Evolutionary conservation across 108 stramenopile genomes (phyloP).

Genomic region (Nitzschia putrida): DNA sequence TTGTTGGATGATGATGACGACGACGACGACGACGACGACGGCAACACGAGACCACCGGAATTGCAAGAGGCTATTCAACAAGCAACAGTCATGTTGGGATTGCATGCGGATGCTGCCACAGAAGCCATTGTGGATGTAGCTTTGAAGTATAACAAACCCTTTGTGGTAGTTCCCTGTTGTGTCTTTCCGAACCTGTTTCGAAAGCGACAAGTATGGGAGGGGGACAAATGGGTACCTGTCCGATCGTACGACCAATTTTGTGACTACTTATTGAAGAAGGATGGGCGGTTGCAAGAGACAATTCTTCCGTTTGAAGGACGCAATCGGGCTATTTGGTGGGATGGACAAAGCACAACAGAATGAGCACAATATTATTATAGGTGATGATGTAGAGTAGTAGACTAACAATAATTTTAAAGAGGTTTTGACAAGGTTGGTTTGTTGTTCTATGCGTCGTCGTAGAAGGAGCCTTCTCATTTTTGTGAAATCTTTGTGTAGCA

Average conservation of each 20-base stretch:
- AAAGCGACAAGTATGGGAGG: conserved; percentile 7
- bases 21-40: too few relatives aligned
- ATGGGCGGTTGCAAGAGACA: conserved; percentile 36
- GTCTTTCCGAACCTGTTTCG: conserved; percentile 81
- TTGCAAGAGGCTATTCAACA: conserved; percentile 27
- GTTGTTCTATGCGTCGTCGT: too few relatives aligned
- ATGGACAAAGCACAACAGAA: conserved; percentile 21
- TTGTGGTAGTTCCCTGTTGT: conserved; percentile 85
- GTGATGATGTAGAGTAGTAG: too few relatives aligned
- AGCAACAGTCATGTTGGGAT: conserved; percentile 61
- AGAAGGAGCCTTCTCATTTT: too few relatives aligned
- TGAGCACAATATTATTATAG: neutral
- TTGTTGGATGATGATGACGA: neutral
- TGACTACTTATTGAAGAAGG: conserved; percentile 55
- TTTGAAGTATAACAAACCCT: conserved; percentile 64
- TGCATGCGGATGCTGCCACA: conserved; percentile 88
- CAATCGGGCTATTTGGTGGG: conserved; percentile 58
- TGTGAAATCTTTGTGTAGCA: too few relatives aligned
- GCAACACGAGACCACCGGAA: neutral
- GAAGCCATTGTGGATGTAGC: conserved; percentile 85
- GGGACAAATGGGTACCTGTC: conserved; percentile 49
- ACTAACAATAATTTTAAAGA: too few relatives aligned
- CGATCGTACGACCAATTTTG: conserved; percentile 85
- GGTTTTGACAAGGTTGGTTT: too few relatives aligned
- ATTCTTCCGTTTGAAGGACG: conserved; percentile 66